These are phyloP conservation scores for Didymella glomerata DNA, from an alignment of 2,329 filamentous ascomycete species.

Conservation along the genomic window DNA sequence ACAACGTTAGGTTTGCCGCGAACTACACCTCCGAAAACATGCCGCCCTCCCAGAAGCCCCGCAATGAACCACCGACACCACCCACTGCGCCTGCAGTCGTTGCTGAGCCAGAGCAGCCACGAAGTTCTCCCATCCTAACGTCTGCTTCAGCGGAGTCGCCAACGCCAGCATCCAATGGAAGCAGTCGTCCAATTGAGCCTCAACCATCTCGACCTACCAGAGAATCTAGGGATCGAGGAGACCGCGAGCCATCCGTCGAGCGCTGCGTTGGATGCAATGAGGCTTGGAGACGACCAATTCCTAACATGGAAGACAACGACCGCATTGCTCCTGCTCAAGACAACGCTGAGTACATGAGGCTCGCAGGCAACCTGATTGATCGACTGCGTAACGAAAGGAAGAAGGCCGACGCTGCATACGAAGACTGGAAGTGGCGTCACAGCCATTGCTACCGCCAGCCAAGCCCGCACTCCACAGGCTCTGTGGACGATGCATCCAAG, in stretches of 20 bases:
- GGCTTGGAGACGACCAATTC: slow-evolving; percentile 32
- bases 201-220: slow-evolving; percentile 13
- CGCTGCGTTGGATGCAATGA: slow-evolving; percentile 34
- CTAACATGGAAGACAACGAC: slow-evolving; percentile 22
- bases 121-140: slow-evolving; percentile 14
- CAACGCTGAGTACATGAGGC: slow-evolving; percentile 24
- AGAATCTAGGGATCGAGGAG: slow-evolving; percentile 15
- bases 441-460: slow-evolving; percentile 13
- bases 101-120: slow-evolving; percentile 18
- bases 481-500: slow-evolving; percentile 16
- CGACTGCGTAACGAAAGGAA: slow-evolving; percentile 28
- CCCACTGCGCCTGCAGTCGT: slow-evolving; percentile 13
- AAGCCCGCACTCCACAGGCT: slow-evolving; percentile 12
- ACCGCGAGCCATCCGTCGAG: slow-evolving; percentile 30
- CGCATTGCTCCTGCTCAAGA: slow-evolving; percentile 27
- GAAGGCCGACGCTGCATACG: slow-evolving; percentile 31
- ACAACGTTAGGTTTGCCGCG: slow-evolving; percentile 39
- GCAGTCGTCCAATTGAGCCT: slow-evolving; percentile 12
- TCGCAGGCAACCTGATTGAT: slow-evolving; percentile 30
- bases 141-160: slow-evolving; percentile 22
- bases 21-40: slow-evolving; percentile 33
- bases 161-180: slow-evolving; percentile 5
- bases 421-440: slow-evolving; percentile 26
- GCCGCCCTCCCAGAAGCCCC: slow-evolving; percentile 30
- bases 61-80: slow-evolving; percentile 27